Evolutionary conservation across 805 yeast genomes (phyloP), one percentile per base, ranked within the genome.

Genomic region (Metschnikowia lochheadii): DNA sequence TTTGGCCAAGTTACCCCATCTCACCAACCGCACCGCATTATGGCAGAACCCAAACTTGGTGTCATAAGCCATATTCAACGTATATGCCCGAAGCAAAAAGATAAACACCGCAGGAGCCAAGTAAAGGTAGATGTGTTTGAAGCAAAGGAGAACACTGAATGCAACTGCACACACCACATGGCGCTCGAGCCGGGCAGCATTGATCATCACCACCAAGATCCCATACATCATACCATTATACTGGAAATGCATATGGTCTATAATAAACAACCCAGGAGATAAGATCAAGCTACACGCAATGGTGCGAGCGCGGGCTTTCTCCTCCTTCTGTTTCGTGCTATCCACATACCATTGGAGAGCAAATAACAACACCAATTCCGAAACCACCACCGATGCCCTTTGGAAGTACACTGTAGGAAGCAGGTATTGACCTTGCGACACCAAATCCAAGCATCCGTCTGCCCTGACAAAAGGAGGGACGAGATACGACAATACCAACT

Each of bases 231-330:
- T 85, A 3, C 97, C 97, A 66, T 94, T 94, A 67, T 94, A 94
- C 72, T 94, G 99, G 75, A 94, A 94, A 66, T 94, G 99, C 33
- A 94, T 88, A 66, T 92, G 97, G 65, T 94, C 99, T 46, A 94
- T 84, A 20, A 94, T 82, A 55, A 94, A 71, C 58, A 95, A 74
- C 0, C 96, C 97, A 0, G 99, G 99, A 0, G 95, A 86, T 14
- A 94, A 71, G 3, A 84, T 87, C 23, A 94, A 77, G 32, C 96
- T 85, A 15, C 90, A 80, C 0, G 95, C 92, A 38, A 86, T 81
- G 3, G 89, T 92, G 67, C 82, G 85, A 23, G 85, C 78, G 43
- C 83, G 68, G 55, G 74, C 76, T 23, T 72, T 67, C 20, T 65
- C 65, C n/a, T 57, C 57, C 37, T 64, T 72, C 35, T 71, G 68